Conservation (phyloP, 805 yeast species). For the Metschnikowia drakensbergensis region DNA sequence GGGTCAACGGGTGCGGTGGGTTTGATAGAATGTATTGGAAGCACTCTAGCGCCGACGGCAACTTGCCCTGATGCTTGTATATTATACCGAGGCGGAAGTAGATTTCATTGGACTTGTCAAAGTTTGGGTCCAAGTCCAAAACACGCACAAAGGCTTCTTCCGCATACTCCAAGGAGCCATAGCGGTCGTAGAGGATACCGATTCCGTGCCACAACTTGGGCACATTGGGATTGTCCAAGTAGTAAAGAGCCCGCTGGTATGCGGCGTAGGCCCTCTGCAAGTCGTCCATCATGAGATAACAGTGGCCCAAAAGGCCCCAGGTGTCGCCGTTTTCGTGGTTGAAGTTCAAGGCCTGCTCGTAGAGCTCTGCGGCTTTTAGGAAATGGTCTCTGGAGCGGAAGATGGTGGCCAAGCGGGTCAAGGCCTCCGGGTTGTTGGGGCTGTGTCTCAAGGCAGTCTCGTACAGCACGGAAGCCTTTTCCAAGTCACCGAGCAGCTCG, state of each 20-base stretch:
- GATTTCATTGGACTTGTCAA: slow-evolving; percentile 94
- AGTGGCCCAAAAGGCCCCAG: slow-evolving; percentile 96
- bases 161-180: slow-evolving; percentile 94
- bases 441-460: slow-evolving; percentile 83
- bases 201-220: slow-evolving; percentile 99
- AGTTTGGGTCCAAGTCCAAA: slow-evolving; percentile 89
- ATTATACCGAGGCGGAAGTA: slow-evolving; percentile 95
- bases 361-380: slow-evolving; percentile 90
- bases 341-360: slow-evolving; percentile 77
- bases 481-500: slow-evolving; percentile 82
- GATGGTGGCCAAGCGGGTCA: slow-evolving; percentile 81
- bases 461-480: slow-evolving; percentile 82
- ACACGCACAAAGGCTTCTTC: slow-evolving; percentile 98
- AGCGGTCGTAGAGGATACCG: slow-evolving; percentile 92
- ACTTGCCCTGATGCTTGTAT: slow-evolving; percentile 89
- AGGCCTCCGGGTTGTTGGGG: slow-evolving; percentile 80
- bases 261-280: slow-evolving; percentile 93
- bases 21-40: slow-evolving; percentile 84
- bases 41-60: slow-evolving; percentile 85
- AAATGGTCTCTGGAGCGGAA: slow-evolving; percentile 88
- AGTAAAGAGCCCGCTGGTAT: slow-evolving; percentile 92
- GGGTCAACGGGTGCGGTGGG: slow-evolving; percentile 95
- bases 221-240: slow-evolving; percentile 86
- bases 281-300: slow-evolving; percentile 95
- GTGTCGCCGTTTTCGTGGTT: slow-evolving; percentile 91